A percentile compares a stretch with the other conserved stretches of the same genome.
These are phyloP conservation scores for Plenodomus biglobosus DNA, from an alignment of 2,329 filamentous ascomycete genomes.

Conservation along the genomic window DNA sequence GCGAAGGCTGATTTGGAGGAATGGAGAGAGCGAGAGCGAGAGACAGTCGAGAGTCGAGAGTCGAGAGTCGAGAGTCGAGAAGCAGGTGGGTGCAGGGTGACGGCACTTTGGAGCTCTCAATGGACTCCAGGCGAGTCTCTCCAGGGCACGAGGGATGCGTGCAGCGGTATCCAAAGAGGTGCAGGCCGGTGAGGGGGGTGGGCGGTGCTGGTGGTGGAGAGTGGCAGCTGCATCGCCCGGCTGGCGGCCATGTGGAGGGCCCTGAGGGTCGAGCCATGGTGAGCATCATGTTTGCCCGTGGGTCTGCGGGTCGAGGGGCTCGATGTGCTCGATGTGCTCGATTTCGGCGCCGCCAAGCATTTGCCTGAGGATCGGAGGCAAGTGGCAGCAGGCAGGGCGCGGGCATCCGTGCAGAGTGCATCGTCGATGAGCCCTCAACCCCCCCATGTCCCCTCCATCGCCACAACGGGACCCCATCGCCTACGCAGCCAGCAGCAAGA, in stretches of 20 bases:
- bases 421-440: background rate
- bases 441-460: background rate
- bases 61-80: no score
- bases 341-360: constrained; percentile 20
- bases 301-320: background rate
- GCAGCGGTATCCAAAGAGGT: no score
- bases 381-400: no score
- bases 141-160: no score
- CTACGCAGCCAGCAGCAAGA: no score
- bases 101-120: no score
- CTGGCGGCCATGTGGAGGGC: constrained; percentile 7
- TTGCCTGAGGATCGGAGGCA: constrained; percentile 17
- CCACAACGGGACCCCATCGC: background rate
- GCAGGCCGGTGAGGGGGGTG: background rate
- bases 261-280: constrained; percentile 13
- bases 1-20: background rate
- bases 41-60: no score
- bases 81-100: no score
- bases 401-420: no score
- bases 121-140: no score
- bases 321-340: constrained; percentile 15
- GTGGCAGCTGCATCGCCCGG: constrained; percentile 4
- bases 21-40: no score
- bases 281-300: constrained; percentile 9
- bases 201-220: constrained; percentile 1